phyloP scores from a whole-genome alignment of 2,329 filamentous ascomycete species.

The Chrysoporthe austroafricana region DNA sequence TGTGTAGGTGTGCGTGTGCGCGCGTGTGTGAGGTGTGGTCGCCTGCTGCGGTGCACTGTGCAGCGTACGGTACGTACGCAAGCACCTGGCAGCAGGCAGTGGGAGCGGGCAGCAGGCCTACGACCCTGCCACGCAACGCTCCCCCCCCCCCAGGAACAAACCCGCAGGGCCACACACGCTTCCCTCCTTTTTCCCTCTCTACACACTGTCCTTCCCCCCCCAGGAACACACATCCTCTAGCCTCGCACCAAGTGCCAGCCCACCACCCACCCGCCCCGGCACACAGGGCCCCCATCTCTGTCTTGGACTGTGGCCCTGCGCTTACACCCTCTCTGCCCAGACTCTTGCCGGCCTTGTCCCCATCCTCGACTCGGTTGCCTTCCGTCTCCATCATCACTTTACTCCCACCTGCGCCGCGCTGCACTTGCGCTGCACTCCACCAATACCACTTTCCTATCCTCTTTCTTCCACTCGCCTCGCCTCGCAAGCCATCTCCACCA shows the following conservation, averaged over 20 bases:
- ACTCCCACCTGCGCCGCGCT: slow-evolving; percentile 2
- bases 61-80: slow-evolving; percentile 17
- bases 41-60: not conserved
- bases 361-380: slow-evolving; percentile 6
- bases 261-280: not conserved
- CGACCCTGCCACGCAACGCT: slow-evolving; percentile 16
- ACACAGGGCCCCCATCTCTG: not conserved
- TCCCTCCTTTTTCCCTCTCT: not conserved
- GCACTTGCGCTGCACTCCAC: slow-evolving; percentile 5
- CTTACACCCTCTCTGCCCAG: no score
- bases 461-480: slow-evolving; percentile 1
- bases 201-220: not conserved
- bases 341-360: not conserved
- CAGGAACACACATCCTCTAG: not conserved
- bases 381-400: slow-evolving; percentile 6
- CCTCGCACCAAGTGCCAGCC: no score
- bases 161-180: not conserved
- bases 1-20: no score
- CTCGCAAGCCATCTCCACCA: not conserved
- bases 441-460: slow-evolving; percentile 19
- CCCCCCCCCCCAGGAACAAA: not conserved
- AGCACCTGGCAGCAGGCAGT: slow-evolving; percentile 7
- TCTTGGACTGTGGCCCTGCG: not conserved
- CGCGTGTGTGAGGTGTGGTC: no score
- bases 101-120: not conserved